These are phyloP conservation scores for Scutellaria galericulata DNA, from an alignment of 257 asterid species.

Conservation along the genomic window DNA sequence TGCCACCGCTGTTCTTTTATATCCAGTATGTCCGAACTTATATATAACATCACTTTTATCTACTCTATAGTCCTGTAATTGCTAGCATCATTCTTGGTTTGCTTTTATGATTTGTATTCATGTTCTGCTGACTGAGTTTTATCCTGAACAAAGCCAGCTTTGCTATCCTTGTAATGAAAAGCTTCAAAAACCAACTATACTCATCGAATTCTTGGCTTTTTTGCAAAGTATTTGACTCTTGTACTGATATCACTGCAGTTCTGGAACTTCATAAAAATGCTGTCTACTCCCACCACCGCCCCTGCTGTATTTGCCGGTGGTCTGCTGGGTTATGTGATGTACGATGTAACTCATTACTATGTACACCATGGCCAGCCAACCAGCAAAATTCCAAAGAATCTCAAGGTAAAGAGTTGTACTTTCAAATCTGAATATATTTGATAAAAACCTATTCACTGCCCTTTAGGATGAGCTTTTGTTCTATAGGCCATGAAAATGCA, in stretches of 20 bases:
- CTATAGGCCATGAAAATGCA: neutral
- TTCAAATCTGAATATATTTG: no score
- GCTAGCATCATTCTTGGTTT: neutral
- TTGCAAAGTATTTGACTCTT: neutral
- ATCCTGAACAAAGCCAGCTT: no score
- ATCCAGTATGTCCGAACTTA: slow-evolving; percentile 55
- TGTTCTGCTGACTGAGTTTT: no score
- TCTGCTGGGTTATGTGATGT: slow-evolving; percentile 82
- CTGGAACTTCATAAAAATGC: slow-evolving; percentile 56
- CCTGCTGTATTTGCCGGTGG: slow-evolving; percentile 90
- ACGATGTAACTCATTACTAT: slow-evolving; percentile 89
- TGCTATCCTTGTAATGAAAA: no score
- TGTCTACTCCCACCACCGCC: slow-evolving; percentile 60
- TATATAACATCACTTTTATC: neutral
- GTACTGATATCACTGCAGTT: slow-evolving; percentile 54
- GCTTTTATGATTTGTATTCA: neutral
- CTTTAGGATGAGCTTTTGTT: no score
- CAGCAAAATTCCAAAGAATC: slow-evolving; percentile 54
- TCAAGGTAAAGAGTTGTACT: slow-evolving; percentile 57
- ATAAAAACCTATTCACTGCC: no score
- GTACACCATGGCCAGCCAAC: slow-evolving; percentile 90
- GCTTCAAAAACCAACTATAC: no score
- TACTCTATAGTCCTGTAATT: neutral
- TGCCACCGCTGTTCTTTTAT: slow-evolving; percentile 62
- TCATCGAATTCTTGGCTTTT: no score